phyloP scores from a whole-genome alignment of 2,329 filamentous ascomycete genomes.

The Colletotrichum paranaense region DNA sequence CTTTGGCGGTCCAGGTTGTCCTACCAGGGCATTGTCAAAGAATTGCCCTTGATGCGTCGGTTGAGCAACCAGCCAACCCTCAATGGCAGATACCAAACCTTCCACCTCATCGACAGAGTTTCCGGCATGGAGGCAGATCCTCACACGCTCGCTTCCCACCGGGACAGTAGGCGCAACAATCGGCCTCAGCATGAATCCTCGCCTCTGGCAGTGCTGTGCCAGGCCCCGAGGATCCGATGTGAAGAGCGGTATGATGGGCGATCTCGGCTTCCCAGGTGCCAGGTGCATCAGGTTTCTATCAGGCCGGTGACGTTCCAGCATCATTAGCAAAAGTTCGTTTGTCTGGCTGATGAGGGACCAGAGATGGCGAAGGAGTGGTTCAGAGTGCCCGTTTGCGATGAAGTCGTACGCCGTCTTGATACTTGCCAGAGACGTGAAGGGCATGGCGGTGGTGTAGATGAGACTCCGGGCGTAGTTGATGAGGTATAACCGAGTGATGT shows the following conservation, averaged over 20 bases:
- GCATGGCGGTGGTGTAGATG: conserved; percentile 80
- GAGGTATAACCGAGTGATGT: conserved; percentile 70
- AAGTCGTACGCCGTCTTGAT: conserved; percentile 69
- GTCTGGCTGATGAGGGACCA: conserved; percentile 58
- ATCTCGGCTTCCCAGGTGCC: conserved; percentile 53
- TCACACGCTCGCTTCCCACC: conserved; percentile 69
- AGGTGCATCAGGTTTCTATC: conserved; percentile 47
- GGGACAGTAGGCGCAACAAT: conserved; percentile 79
- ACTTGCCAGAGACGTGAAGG: conserved; percentile 68
- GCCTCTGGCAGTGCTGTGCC: conserved; percentile 68
- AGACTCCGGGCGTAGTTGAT: conserved; percentile 82
- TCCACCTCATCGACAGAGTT: conserved; percentile 71
- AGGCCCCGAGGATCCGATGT: conserved; percentile 68
- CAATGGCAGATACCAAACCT: conserved; percentile 59
- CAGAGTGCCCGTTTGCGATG: conserved; percentile 61
- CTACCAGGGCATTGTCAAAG: background rate
- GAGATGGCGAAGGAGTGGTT: conserved; percentile 51
- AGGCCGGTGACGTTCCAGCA: conserved; percentile 42
- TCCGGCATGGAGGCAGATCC: conserved; percentile 75
- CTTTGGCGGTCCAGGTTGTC: background rate
- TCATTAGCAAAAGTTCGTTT: conserved; percentile 52
- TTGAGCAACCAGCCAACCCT: conserved; percentile 53
- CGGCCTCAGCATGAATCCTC: conserved; percentile 70
- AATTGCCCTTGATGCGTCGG: background rate
- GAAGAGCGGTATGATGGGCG: conserved; percentile 74